Evolutionary conservation across 352 stramenopile genomes (phyloP).

Genomic region (Pythium sukuiense): DNA sequence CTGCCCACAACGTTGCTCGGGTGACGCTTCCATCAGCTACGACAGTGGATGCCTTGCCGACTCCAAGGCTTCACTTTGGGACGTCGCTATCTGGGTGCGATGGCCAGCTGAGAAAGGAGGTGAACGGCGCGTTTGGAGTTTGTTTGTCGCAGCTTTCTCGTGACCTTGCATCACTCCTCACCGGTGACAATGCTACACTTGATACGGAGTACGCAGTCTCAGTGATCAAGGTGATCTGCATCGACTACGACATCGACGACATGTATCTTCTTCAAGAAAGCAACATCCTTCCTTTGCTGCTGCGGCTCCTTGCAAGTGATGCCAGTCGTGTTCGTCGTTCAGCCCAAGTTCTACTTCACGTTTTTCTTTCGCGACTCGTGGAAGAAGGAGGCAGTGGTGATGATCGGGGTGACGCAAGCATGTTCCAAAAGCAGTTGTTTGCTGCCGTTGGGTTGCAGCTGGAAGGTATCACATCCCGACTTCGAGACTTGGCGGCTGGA

Average conservation of each 20-base stretch:
- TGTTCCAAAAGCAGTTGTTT: slow-evolving; percentile 74
- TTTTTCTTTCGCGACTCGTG: slow-evolving; percentile 71
- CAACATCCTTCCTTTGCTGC: slow-evolving; percentile 48
- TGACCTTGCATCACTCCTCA: slow-evolving; percentile 3
- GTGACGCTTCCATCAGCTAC: slow-evolving; percentile 6
- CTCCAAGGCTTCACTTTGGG: slow-evolving; percentile 50
- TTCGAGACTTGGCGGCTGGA: slow-evolving; percentile 16
- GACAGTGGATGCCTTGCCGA: slow-evolving; percentile 19
- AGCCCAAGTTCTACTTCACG: slow-evolving; percentile 48
- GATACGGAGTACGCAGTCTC: slow-evolving; percentile 28
- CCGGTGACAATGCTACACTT: slow-evolving; percentile 20
- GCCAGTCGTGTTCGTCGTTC: slow-evolving; percentile 43
- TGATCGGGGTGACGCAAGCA: slow-evolving; percentile 36
- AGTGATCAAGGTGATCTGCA: slow-evolving; percentile 52
- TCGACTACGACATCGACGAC: slow-evolving; percentile 81
- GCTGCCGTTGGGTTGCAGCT: slow-evolving; percentile 66
- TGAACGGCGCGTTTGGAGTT: slow-evolving; percentile 50
- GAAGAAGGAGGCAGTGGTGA: slow-evolving; percentile 19
- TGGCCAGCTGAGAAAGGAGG: slow-evolving; percentile 36
- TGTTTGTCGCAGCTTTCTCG: slow-evolving; percentile 40
- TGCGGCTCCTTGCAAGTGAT: slow-evolving; percentile 52
- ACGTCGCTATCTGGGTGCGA: slow-evolving; percentile 55
- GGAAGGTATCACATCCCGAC: slow-evolving; percentile 40
- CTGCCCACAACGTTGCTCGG: slow-evolving; percentile 24
- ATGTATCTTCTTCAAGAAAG: slow-evolving; percentile 71